Base-by-base conservation (phyloP, 2,329 filamentous ascomycete species). In the Venturiaceae sp. region DNA sequence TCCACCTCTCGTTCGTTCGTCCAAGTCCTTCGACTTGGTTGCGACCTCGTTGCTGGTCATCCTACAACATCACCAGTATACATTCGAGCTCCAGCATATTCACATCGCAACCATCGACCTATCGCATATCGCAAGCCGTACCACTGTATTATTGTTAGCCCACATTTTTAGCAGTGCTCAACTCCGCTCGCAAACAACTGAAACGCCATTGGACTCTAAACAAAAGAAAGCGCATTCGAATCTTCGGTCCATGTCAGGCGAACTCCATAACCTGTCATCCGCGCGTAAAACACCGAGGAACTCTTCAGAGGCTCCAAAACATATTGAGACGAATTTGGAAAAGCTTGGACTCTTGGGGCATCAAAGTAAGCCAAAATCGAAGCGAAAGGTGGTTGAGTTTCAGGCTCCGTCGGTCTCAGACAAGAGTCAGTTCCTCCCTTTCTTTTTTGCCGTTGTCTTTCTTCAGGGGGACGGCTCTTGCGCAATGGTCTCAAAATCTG, bases 311-410 rank as follows among this genome's bases (percentile, higher is more conserved):
- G 23, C 44, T 8, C 19, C 62, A 55, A 58, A 62, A 44, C 47
- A 59, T 7, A 64, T 72, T 53, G 65, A 71, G 62, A 60, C 65
- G n/a, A 72, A 69, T 61, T 66, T 72, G 61, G 62, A 64, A 57
- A 64, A 66, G 50, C 68, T 71, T 62, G 69, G 70, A 55, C 65
- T 70, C 53, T 55, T 70, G 60, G 64, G 65, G 34, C 32, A 53
- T 21, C 36, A 62, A 56, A 63, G 60, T 53, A 47, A 55, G 53
- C 60, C 60, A 44, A 66, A 64, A 62, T 65, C 62, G 58, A 65
- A 65, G 61, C 63, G 65, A 61, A 70, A 70, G 65, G 62, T 58
- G 59, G 70, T 73, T 64, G 68, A 68, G 59, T 71, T 71, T 59
- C 64, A 62, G 62, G 63, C 66, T 60, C 63, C 64, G 13, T 30